phyloP scores from a whole-genome alignment of 495 filamentous ascomycete genomes.

The Hyaloscypha hepaticicola region DNA sequence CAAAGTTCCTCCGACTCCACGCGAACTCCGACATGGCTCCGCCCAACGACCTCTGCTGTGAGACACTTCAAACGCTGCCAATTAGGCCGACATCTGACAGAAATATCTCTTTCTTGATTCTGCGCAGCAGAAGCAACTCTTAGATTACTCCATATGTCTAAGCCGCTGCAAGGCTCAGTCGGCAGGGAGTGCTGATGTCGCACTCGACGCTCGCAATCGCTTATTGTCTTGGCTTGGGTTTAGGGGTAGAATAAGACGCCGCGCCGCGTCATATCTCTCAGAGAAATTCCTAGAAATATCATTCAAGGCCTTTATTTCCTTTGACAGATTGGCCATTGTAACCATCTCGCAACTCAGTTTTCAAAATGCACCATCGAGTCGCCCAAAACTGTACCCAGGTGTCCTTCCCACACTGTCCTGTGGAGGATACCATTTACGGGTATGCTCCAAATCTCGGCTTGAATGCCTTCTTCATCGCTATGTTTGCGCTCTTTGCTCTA shows the following conservation, averaged over 20 bases:
- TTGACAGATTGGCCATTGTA: not conserved
- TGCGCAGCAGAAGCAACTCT: too few relatives aligned
- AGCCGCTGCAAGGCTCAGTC: too few relatives aligned
- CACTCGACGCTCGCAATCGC: not conserved
- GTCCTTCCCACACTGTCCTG: slow-evolving; percentile 48
- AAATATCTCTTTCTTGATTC: too few relatives aligned
- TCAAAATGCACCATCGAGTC: slow-evolving; percentile 18
- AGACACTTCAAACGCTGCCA: too few relatives aligned
- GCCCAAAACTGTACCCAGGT: slow-evolving; percentile 46
- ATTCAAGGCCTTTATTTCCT: too few relatives aligned
- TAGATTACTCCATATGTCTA: too few relatives aligned
- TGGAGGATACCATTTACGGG: slow-evolving; percentile 61
- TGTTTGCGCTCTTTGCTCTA: slow-evolving; percentile 42
- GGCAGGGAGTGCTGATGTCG: too few relatives aligned
- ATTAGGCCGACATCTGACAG: too few relatives aligned
- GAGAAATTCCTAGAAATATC: not conserved
- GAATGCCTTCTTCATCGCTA: slow-evolving; percentile 43
- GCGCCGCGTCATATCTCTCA: not conserved
- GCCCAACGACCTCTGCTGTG: not conserved
- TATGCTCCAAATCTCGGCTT: slow-evolving; percentile 62
- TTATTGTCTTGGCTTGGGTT: not conserved
- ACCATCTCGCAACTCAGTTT: not conserved
- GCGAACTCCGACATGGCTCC: not conserved
- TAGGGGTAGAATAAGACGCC: not conserved
- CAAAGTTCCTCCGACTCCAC: not conserved